These are phyloP conservation scores for Sclerotinia borealis DNA, from an alignment of 2,329 filamentous ascomycete species.

Conservation along the genomic window DNA sequence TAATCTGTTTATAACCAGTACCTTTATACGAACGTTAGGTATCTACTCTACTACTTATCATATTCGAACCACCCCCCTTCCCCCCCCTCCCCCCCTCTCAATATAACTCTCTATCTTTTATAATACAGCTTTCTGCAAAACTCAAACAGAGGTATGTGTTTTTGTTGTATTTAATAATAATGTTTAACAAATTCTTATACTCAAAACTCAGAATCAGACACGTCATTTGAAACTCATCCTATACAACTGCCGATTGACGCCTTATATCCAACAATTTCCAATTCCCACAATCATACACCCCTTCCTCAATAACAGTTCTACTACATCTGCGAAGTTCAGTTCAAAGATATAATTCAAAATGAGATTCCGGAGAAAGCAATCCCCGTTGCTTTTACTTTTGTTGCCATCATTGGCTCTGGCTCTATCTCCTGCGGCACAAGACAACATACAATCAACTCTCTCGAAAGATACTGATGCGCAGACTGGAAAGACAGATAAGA, in stretches of 20 bases:
- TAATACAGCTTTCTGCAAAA: not conserved
- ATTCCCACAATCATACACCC: not conserved
- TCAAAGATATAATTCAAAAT: slow-evolving; percentile 38
- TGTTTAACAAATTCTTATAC: not conserved
- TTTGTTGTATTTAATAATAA: not conserved
- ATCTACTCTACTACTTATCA: too few species aligned
- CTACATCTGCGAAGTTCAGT: not conserved
- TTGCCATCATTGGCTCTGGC: slow-evolving; percentile 49
- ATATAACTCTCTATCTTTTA: not conserved
- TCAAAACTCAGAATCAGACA: not conserved
- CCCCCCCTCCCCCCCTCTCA: not conserved
- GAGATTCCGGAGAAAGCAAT: slow-evolving; percentile 50
- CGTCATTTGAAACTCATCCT: not conserved
- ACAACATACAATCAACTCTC: slow-evolving; percentile 21
- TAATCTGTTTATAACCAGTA: not conserved
- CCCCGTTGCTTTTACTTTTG: slow-evolving; percentile 54
- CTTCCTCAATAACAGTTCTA: not conserved
- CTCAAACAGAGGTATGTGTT: not conserved
- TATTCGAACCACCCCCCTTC: too few species aligned
- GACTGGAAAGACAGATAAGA: slow-evolving; percentile 18
- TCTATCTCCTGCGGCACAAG: slow-evolving; percentile 29
- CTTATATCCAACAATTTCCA: not conserved
- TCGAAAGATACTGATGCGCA: slow-evolving; percentile 21
- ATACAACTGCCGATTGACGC: not conserved
- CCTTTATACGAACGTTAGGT: too few species aligned